Evolutionary conservation across 345 rosid genomes (phyloP).

Genomic region (Dimocarpus longan): DNA sequence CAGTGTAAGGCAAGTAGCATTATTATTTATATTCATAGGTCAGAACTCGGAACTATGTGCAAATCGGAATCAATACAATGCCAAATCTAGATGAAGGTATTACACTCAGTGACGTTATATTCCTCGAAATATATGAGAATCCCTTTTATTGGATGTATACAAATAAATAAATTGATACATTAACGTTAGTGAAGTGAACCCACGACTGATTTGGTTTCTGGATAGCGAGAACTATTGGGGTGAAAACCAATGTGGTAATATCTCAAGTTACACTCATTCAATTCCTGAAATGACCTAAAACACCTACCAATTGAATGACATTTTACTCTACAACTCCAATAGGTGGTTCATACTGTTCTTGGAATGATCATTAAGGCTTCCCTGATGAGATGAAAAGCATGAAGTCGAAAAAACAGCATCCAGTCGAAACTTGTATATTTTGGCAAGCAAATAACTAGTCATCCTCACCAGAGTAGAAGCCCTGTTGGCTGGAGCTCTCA

Average conservation of each 20-base stretch:
- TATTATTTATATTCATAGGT: too few relatives aligned
- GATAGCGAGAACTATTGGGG: not conserved
- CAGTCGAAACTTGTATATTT: not conserved
- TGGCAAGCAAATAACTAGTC: constrained; percentile 13
- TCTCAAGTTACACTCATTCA: not conserved
- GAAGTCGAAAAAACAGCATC: not conserved
- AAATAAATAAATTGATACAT: not conserved
- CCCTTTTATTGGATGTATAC: not conserved
- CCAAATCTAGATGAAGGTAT: too few relatives aligned
- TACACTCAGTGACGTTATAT: too few relatives aligned
- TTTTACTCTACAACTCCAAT: not conserved
- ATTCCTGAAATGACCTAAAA: not conserved
- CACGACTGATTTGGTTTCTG: not conserved
- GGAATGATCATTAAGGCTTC: not conserved
- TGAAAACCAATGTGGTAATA: not conserved
- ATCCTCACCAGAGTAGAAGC: constrained; percentile 9
- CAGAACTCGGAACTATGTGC: too few relatives aligned
- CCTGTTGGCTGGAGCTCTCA: constrained; percentile 12
- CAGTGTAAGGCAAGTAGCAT: not conserved
- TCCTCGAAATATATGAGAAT: not conserved
- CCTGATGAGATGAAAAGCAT: not conserved
- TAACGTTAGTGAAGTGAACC: not conserved
- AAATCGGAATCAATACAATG: too few relatives aligned
- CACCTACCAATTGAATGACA: not conserved
- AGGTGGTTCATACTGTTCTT: not conserved